Evolutionary conservation across 352 stramenopile genomes (phyloP).

Genomic region (Phytophthora sansomeana): DNA sequence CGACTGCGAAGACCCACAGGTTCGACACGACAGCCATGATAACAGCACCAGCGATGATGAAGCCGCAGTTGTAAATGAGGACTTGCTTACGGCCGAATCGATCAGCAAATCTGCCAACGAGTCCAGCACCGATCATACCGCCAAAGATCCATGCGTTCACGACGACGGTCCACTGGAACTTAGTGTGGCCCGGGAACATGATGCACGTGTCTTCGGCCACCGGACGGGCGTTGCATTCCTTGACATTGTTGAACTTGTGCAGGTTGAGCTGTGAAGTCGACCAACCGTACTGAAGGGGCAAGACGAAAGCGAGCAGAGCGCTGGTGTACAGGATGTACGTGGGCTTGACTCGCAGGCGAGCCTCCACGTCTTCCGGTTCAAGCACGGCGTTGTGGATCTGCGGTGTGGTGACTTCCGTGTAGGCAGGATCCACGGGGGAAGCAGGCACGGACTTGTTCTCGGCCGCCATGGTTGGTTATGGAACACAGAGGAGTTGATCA

Average conservation of each 20-base stretch:
- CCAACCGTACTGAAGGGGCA: conserved; percentile 55
- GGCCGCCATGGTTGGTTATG: conserved; percentile 21
- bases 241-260: conserved; percentile 50
- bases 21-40: conserved; percentile 41
- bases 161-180: conserved; percentile 55
- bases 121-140: conserved; percentile 50
- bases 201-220: conserved; percentile 45
- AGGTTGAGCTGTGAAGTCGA: conserved; percentile 55
- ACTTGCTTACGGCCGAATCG: conserved; percentile 53
- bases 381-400: conserved; percentile 34
- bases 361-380: conserved; percentile 31
- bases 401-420: conserved; percentile 29
- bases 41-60: conserved; percentile 50
- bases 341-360: conserved; percentile 30
- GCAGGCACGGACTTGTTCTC: conserved; percentile 30
- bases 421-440: conserved; percentile 30
- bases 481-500: conserved; percentile 1
- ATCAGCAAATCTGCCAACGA: conserved; percentile 46
- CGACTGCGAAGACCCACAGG: conserved; percentile 49
- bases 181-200: conserved; percentile 56
- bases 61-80: conserved; percentile 44
- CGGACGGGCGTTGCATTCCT: conserved; percentile 40
- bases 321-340: conserved; percentile 51
- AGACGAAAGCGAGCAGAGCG: conserved; percentile 42
- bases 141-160: conserved; percentile 64